Evolutionary conservation across 768 basidiomycete genomes (phyloP).

Genomic region (Termitomyces sp.): DNA sequence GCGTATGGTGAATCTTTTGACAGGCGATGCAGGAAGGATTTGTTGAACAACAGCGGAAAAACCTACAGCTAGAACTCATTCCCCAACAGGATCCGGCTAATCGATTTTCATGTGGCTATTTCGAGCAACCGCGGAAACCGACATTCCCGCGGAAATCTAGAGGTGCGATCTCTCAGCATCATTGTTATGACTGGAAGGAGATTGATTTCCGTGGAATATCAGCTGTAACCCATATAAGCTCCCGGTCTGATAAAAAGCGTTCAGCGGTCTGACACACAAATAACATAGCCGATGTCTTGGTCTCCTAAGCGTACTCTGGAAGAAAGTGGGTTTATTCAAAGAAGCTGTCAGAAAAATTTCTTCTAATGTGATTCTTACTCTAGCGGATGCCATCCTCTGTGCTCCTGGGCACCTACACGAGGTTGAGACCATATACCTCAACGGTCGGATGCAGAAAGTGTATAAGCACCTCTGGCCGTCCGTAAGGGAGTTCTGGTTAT

Average conservation of each 20-base stretch:
- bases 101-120: conserved; percentile 6
- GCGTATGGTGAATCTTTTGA: background rate
- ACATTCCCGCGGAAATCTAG: conserved; percentile 17
- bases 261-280: conserved; percentile 14
- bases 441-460: conserved; percentile 43
- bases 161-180: conserved; percentile 21
- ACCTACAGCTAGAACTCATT: background rate
- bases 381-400: conserved; percentile 41
- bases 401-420: conserved; percentile 43
- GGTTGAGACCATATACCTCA: conserved; percentile 38
- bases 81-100: background rate
- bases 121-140: conserved; percentile 18
- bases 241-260: conserved; percentile 13
- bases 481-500: conserved; percentile 49
- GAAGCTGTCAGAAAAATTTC: background rate
- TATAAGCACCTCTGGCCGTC: conserved; percentile 57
- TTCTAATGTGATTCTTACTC: background rate
- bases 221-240: conserved; percentile 28
- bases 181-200: conserved; percentile 24
- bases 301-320: conserved; percentile 30
- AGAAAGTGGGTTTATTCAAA: conserved; percentile 28
- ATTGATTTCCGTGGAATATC: conserved; percentile 29
- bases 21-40: background rate
- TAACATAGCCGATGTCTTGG: conserved; percentile 24
- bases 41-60: background rate